phyloP scores from a whole-genome alignment of 176 grass and related monocot species.

The Urochloa ruziziensis region DNA sequence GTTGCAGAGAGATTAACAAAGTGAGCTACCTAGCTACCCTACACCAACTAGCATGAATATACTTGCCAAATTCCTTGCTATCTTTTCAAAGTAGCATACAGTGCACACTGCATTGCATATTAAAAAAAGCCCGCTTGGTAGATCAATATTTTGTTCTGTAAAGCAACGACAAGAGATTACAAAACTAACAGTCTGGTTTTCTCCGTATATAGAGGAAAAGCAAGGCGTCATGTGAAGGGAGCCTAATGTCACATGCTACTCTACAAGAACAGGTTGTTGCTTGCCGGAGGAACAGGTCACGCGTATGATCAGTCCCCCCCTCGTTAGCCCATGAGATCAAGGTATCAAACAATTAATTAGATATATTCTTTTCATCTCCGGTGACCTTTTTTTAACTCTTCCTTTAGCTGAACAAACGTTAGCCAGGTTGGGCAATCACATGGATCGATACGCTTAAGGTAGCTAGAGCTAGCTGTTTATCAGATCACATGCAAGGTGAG shows the following conservation, averaged over 20 bases:
- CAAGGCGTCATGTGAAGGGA: constrained; percentile 57
- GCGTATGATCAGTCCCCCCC: constrained; percentile 21
- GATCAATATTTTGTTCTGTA: constrained; percentile 42
- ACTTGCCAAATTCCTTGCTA: constrained; percentile 37
- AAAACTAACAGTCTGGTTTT: constrained; percentile 45
- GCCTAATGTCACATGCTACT: constrained; percentile 53
- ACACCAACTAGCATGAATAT: constrained; percentile 50
- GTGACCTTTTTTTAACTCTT: constrained; percentile 24
- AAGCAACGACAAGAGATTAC: constrained; percentile 50
- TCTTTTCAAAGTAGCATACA: constrained; percentile 38
- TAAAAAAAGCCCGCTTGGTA: constrained; percentile 21
- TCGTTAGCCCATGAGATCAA: constrained; percentile 31
- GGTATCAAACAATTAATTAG: neutral
- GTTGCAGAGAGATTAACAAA: constrained; percentile 43
- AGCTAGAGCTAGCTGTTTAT: constrained; percentile 35
- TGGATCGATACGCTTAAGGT: constrained; percentile 31
- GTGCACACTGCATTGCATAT: constrained; percentile 4
- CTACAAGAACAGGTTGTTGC: constrained; percentile 58
- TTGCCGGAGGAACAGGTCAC: constrained; percentile 55
- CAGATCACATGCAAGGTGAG: constrained; percentile 19
- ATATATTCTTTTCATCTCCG: constrained; percentile 1
- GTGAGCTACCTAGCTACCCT: constrained; percentile 37
- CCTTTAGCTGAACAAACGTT: constrained; percentile 32
- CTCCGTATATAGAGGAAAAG: constrained; percentile 33
- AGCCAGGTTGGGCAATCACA: constrained; percentile 59